Evolutionary conservation across 2,329 filamentous ascomycete genomes (phyloP).

Genomic region (Ceratocystis harringtonii): DNA sequence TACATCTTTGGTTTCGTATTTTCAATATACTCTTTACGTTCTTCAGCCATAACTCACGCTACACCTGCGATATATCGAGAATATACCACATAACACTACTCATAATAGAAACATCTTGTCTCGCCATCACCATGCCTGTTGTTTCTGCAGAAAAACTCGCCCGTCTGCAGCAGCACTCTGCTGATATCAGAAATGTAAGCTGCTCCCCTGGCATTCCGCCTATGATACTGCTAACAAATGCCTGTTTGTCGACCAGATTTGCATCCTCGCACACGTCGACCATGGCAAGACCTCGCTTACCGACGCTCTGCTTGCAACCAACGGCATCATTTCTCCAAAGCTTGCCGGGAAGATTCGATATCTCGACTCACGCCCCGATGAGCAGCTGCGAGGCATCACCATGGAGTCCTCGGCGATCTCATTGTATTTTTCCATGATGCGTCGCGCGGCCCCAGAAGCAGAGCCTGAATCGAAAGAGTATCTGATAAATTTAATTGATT

Average conservation of each 20-base stretch:
- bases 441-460: constrained; percentile 53
- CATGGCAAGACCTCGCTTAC: constrained; percentile 97
- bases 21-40: neutral
- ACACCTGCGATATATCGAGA: neutral
- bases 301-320: constrained; percentile 90
- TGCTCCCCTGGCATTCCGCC: neutral
- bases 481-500: constrained; percentile 93
- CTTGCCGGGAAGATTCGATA: constrained; percentile 96
- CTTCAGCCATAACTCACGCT: neutral
- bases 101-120: too few relatives aligned
- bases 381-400: constrained; percentile 93
- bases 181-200: constrained; percentile 81
- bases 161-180: constrained; percentile 70
- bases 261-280: constrained; percentile 90
- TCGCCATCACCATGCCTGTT: constrained; percentile 57
- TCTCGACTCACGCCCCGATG: constrained; percentile 87
- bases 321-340: constrained; percentile 98
- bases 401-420: constrained; percentile 99
- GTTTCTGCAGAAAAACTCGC: constrained; percentile 83
- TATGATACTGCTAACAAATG: constrained; percentile 14
- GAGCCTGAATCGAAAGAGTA: constrained; percentile 69
- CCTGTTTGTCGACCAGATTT: constrained; percentile 45
- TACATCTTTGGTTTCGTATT: neutral
- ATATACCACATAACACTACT: too few relatives aligned
- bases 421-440: constrained; percentile 81